Conservation (phyloP, 306 rosid genomes). For the Vigna unguiculata region DNA sequence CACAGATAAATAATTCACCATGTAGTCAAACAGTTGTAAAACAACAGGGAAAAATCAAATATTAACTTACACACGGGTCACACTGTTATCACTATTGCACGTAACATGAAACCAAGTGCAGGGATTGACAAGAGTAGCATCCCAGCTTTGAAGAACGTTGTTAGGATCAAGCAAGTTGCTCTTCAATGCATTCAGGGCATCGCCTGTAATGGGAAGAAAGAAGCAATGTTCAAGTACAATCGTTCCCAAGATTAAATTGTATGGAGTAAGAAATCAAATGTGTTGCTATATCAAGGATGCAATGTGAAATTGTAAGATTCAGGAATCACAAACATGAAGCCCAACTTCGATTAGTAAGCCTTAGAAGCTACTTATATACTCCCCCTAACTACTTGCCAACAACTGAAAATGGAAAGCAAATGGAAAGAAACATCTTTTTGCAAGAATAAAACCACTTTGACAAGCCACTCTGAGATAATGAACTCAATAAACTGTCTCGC, state of each 20-base stretch:
- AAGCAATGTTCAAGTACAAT: slow-evolving; percentile 43
- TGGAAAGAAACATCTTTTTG: background rate
- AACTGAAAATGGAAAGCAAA: slow-evolving; percentile 16
- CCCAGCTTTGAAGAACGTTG: slow-evolving; percentile 93
- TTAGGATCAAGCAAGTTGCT: slow-evolving; percentile 81
- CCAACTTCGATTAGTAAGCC: slow-evolving; percentile 23
- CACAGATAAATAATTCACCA: slow-evolving; percentile 38
- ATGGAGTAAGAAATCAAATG: slow-evolving; percentile 3
- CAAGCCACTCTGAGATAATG: slow-evolving; percentile 30
- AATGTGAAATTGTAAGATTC: slow-evolving; percentile 18
- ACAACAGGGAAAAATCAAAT: slow-evolving; percentile 20
- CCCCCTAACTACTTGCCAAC: slow-evolving; percentile 27
- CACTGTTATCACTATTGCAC: slow-evolving; percentile 78
- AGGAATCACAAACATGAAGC: slow-evolving; percentile 33
- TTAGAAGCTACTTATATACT: slow-evolving; percentile 1
- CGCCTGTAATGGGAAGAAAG: slow-evolving; percentile 63
- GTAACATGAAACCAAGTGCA: slow-evolving; percentile 98
- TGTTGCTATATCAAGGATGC: slow-evolving; percentile 1
- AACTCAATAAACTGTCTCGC: slow-evolving; percentile 13
- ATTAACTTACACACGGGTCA: slow-evolving; percentile 93
- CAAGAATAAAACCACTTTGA: slow-evolving; percentile 29
- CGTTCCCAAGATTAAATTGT: slow-evolving; percentile 28
- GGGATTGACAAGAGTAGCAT: slow-evolving; percentile 90
- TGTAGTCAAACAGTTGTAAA: slow-evolving; percentile 9
- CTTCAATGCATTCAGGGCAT: slow-evolving; percentile 88